phyloP scores from a whole-genome alignment of 257 asterid genomes.

The Ilex asprella region DNA sequence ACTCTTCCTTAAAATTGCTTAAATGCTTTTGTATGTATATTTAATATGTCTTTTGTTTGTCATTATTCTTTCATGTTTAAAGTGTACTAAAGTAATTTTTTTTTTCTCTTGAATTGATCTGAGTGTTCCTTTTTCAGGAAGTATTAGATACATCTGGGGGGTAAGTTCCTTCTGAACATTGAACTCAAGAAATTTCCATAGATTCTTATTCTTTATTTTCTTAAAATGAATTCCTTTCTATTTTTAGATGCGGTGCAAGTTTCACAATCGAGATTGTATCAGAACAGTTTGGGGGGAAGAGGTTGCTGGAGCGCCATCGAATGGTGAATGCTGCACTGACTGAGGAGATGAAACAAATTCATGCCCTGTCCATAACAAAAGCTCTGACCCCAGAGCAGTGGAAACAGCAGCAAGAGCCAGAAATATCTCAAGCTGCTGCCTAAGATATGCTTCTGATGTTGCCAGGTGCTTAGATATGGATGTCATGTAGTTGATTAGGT shows the following conservation, averaged over 20 bases:
- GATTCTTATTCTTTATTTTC: not conserved
- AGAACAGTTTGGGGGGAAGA: conserved; percentile 73
- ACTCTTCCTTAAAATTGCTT: too few relatives aligned
- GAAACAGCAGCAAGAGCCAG: conserved; percentile 57
- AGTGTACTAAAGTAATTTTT: too few relatives aligned
- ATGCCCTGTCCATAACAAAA: conserved; percentile 83
- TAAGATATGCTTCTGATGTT: conserved; percentile 8
- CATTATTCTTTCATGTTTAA: not conserved
- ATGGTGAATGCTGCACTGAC: conserved; percentile 63
- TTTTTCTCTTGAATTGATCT: too few relatives aligned
- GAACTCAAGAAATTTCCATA: not conserved
- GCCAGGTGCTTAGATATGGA: not conserved
- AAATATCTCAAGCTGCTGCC: conserved; percentile 40
- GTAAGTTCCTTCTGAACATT: conserved; percentile 33
- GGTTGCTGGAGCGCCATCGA: conserved; percentile 87
- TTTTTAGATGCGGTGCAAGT: conserved; percentile 76
- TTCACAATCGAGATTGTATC: conserved; percentile 66
- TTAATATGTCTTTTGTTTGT: too few relatives aligned
- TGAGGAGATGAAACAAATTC: conserved; percentile 79
- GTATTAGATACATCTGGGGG: conserved; percentile 83
- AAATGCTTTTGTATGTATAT: too few relatives aligned
- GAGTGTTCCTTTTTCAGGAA: conserved; percentile 34
- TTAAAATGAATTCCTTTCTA: not conserved
- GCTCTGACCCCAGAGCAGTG: conserved; percentile 75
- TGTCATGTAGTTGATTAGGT: not conserved